These are phyloP conservation scores for Pseudogymnoascus sp. DNA, from an alignment of 2,329 filamentous ascomycete genomes.

Conservation along the genomic window DNA sequence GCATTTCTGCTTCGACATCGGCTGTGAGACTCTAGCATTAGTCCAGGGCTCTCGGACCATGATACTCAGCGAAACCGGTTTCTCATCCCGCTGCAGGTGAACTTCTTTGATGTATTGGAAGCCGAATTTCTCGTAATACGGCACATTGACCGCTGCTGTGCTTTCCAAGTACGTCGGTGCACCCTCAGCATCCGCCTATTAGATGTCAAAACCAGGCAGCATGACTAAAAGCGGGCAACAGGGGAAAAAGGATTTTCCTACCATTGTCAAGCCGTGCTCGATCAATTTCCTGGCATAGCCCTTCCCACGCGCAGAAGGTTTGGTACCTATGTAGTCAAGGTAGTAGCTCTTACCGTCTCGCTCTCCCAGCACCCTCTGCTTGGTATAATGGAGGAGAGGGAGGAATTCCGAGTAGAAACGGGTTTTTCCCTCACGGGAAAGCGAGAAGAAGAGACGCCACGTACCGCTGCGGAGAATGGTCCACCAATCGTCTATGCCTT, in stretches of 20 bases:
- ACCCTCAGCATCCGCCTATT: slow-evolving; percentile 58
- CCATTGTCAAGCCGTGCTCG: slow-evolving; percentile 57
- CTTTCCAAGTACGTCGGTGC: slow-evolving; percentile 72
- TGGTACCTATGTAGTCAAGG: slow-evolving; percentile 75
- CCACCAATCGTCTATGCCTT: slow-evolving; percentile 64
- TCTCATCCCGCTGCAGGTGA: slow-evolving; percentile 47
- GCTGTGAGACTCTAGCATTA: slow-evolving; percentile 10
- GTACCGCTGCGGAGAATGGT: slow-evolving; percentile 67
- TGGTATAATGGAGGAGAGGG: slow-evolving; percentile 65
- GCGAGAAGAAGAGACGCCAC: slow-evolving; percentile 68
- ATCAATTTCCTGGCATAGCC: slow-evolving; percentile 68
- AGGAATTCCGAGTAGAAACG: slow-evolving; percentile 74
- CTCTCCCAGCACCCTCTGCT: slow-evolving; percentile 58
- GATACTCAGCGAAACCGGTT: slow-evolving; percentile 61
- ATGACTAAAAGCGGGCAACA: background rate
- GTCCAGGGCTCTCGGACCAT: slow-evolving; percentile 67
- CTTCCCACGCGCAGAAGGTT: slow-evolving; percentile 56
- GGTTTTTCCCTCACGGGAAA: slow-evolving; percentile 61
- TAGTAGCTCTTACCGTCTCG: slow-evolving; percentile 67
- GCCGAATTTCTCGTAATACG: slow-evolving; percentile 68
- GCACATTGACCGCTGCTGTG: slow-evolving; percentile 58
- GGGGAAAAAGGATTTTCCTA: slow-evolving; percentile 29
- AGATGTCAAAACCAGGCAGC: background rate
- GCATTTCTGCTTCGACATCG: background rate
- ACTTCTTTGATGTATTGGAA: slow-evolving; percentile 60